These are phyloP conservation scores for Prototheca wickerhamii DNA, from an alignment of 163 green algal genomes.

Conservation along the genomic window DNA sequence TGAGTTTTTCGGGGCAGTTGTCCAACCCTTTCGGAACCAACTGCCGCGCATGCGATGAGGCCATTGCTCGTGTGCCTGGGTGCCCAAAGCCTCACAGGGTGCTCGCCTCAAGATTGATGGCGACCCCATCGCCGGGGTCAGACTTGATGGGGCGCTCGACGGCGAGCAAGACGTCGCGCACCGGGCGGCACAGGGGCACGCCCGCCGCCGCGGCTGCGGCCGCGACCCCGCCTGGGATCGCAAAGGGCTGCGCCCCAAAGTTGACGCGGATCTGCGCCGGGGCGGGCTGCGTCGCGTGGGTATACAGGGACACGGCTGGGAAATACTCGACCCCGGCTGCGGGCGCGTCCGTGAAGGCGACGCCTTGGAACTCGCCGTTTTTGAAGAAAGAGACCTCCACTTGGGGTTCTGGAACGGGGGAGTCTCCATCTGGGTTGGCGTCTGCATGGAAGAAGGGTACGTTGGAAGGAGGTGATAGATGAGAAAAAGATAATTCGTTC, in stretches of 20 bases:
- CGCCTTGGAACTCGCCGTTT: constrained; percentile 61
- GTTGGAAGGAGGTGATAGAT: not conserved
- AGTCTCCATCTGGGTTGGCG: not conserved
- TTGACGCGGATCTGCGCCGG: constrained; percentile 59
- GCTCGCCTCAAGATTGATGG: too few species aligned
- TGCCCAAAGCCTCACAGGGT: too few species aligned
- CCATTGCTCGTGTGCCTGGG: too few species aligned
- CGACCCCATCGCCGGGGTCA: too few species aligned
- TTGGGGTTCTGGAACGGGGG: too few species aligned
- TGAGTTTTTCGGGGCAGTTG: too few species aligned
- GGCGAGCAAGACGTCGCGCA: too few species aligned
- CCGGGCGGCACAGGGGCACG: not conserved
- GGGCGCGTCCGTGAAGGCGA: constrained; percentile 55
- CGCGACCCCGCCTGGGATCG: not conserved
- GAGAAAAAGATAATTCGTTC: too few species aligned
- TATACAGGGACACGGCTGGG: constrained; percentile 70
- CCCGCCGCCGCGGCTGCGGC: not conserved
- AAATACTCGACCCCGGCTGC: constrained; percentile 75
- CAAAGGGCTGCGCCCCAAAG: constrained; percentile 46
- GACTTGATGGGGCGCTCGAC: too few species aligned
- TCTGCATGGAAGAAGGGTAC: not conserved
- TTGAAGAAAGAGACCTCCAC: constrained; percentile 40
- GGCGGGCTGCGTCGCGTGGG: constrained; percentile 40
- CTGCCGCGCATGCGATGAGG: too few species aligned
- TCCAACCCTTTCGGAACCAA: too few species aligned